Base-by-base conservation (phyloP, 164 flowering plant species). In the Brasenia schreberi region DNA sequence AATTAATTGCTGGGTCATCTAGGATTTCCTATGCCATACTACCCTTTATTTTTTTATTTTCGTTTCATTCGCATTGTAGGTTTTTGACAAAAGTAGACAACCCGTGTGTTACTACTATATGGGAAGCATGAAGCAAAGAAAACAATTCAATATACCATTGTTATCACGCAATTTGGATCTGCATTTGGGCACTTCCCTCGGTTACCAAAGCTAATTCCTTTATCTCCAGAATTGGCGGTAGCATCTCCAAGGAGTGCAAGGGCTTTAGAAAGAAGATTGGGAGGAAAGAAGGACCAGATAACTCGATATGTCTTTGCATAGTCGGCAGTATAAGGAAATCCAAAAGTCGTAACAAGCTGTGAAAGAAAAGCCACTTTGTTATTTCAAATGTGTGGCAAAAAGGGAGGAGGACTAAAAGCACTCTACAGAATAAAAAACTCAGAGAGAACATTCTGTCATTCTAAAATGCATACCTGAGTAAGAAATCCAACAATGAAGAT, bases 211-310 rank as follows among this genome's bases (percentile, higher is more conserved):
- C 95, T 95, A 73, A 95, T 75, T 56, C 97, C 97, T 39, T 74
- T 69, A 75, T 88, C 94, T 73, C 79, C 69, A 69, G 87, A 74
- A 63, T 92, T 88, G 62, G 75, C 62, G 59, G 94, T 87, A 44
- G 97, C 96, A 66, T 59, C 70, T 19, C 84, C 65, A 68, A 95
- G 97, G 64, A 88, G 49, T 10, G 64, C 18, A 64, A 95, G 76
- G 64, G 82, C 94, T 72, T 77, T 5, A 16, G 90, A 83, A 49
- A 95, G 82, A 77, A 86, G 92, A 82, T 86, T 95, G 19, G 99
- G 99, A 66, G 97, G 97, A 75, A 87, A 88, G 0, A 89, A 71
- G 61, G 96, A 92, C 97, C 96, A 93, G 69, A 90, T 63, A 39
- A 52, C 19, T 66, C 79, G 77, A 61, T 70, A 73, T 6, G 63